Percentiles rank a stretch among this genome's conserved stretches.
Evolutionary conservation across 441 rosid genomes (phyloP).

Genomic region (Croton setiger): DNA sequence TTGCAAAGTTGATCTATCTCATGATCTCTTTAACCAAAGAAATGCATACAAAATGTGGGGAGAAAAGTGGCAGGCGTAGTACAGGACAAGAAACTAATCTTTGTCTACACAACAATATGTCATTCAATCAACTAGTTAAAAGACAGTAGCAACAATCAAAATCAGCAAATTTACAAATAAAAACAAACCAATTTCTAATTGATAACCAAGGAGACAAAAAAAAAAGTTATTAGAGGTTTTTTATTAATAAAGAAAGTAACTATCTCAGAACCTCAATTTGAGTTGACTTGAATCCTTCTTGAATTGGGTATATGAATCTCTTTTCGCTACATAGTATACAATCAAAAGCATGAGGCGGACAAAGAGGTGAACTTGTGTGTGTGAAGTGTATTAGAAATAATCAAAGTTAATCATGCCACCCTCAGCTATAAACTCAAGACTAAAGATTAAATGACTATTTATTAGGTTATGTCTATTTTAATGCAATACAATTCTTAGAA

Average conservation of each 20-base stretch:
- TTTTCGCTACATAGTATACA: neutral
- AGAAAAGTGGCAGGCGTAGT: neutral
- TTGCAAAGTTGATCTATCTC: neutral
- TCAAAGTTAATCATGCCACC: neutral
- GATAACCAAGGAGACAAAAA: neutral
- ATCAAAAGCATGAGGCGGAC: neutral
- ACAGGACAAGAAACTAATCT: no score
- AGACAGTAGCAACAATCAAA: neutral
- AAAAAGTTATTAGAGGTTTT: neutral
- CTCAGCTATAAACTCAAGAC: neutral
- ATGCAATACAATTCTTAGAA: no score
- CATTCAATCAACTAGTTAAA: neutral
- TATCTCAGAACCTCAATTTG: neutral
- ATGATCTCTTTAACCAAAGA: neutral
- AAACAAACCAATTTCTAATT: constrained; percentile 5
- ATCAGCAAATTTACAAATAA: neutral
- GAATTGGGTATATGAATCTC: neutral
- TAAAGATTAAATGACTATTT: neutral
- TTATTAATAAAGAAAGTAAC: neutral
- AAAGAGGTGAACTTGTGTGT: neutral
- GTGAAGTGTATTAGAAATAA: neutral
- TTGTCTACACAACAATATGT: neutral
- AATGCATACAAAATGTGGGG: neutral
- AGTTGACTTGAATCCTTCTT: neutral
- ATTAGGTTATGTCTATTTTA: no score